Base-by-base conservation (phyloP, 805 yeast genomes). In the Scheffersomyces spartinae region DNA sequence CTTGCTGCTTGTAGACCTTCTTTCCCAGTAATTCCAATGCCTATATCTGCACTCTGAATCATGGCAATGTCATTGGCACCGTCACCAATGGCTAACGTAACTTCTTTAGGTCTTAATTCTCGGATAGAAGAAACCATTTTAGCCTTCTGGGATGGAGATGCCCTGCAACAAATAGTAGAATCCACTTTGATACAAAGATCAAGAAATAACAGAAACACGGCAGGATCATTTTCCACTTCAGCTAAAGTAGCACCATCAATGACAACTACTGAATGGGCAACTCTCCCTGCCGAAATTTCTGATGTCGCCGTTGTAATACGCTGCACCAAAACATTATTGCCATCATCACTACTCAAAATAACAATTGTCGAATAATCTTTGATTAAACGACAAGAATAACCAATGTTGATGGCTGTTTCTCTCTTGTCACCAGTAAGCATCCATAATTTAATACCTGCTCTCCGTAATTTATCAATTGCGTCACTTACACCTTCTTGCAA, bases 31-130 rank as follows among this genome's bases (percentile, higher is more conserved):
- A 91, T 91, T 15, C 98, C 98, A 34, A 91, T 71, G 15, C 99
- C 99, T 29, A 91, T 84, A 51, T 91, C 97, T 0, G 99, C 99
- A 43, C 93, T 79, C 55, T 91, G 96, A 34, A 91, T 91, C 99
- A 91, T 91, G 1, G 99, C 97, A 46, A 91, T 86, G 52, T 91
- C 99, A 47, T 91, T 91, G 2, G 99, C 99, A 36, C 99, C 99
- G 55, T 91, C 99, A 6, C 99, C 99, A 45, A 91, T 81, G 0
- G 98, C 98, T 33, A 91, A 62, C 0, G 96, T 84, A 5, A 91
- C 95, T 20, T 81, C 66, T 2, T 55, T 54, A 25, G 65, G 74
- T 40, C 78, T 68, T 30, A 76, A 55, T n/a, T 64, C 57, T 26
- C 97, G 64, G n/a, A 93, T 84, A 17, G 74, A 65, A 15, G 71